These are phyloP conservation scores for Hymenoscyphus fraxineus DNA, from an alignment of 2,329 filamentous ascomycete species.

Conservation along the genomic window DNA sequence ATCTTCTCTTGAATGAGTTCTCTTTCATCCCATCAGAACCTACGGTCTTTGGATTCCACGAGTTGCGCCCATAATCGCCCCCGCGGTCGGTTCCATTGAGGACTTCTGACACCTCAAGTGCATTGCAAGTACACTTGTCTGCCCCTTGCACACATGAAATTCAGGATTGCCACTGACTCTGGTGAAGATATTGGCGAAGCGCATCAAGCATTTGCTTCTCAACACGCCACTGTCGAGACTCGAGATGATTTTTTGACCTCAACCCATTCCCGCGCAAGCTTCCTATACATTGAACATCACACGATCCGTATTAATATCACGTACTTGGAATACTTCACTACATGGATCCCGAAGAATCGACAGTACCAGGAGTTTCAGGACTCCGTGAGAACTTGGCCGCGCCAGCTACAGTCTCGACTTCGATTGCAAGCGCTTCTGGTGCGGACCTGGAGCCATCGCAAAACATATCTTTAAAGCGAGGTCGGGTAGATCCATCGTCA, in stretches of 20 bases:
- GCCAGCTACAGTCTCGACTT: slow-evolving; percentile 19
- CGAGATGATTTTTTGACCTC: slow-evolving; percentile 26
- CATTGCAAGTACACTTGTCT: slow-evolving; percentile 12
- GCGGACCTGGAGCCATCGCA: slow-evolving; percentile 24
- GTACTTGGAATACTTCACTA: slow-evolving; percentile 12
- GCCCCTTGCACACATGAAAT: slow-evolving; percentile 1
- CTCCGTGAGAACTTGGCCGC: slow-evolving; percentile 26
- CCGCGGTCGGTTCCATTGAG: neutral
- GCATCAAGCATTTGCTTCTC: slow-evolving; percentile 17
- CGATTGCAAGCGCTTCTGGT: slow-evolving; percentile 13
- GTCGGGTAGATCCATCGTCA: slow-evolving; percentile 28
- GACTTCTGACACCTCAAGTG: slow-evolving; percentile 8
- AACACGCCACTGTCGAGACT: slow-evolving; percentile 17
- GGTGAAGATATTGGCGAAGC: slow-evolving; percentile 19
- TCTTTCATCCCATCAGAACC: slow-evolving; percentile 6
- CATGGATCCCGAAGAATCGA: slow-evolving; percentile 33
- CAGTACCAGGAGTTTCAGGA: slow-evolving; percentile 24
- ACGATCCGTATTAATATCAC: neutral
- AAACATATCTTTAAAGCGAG: slow-evolving; percentile 32
- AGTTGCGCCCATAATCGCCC: slow-evolving; percentile 20
- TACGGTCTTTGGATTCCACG: slow-evolving; percentile 8
- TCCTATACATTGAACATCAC: neutral
- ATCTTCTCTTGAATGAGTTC: slow-evolving; percentile 1
- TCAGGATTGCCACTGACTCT: slow-evolving; percentile 13
- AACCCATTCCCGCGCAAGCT: slow-evolving; percentile 2